Conservation (phyloP, 148 eudicot species). For the Mesembryanthemum crystallinum region DNA sequence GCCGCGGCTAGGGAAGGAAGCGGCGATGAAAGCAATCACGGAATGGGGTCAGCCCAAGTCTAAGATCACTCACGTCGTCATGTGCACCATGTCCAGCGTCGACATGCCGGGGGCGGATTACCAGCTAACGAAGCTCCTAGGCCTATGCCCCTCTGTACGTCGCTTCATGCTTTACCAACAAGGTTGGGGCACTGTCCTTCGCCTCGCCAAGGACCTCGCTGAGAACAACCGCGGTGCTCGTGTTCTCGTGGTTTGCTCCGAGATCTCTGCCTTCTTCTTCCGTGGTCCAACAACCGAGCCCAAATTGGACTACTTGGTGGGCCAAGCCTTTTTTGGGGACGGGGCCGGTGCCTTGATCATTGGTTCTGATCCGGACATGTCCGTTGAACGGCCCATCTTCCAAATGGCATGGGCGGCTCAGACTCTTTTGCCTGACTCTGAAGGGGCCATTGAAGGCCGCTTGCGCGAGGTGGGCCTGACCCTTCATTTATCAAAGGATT, state of each 20-base stretch:
- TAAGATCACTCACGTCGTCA: slow-evolving; percentile 46
- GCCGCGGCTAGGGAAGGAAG: slow-evolving; percentile 47
- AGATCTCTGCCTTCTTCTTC: slow-evolving; percentile 38
- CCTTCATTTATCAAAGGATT: slow-evolving; percentile 38
- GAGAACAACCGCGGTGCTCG: slow-evolving; percentile 41
- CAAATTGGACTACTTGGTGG: slow-evolving; percentile 26
- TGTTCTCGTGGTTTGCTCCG: slow-evolving; percentile 38
- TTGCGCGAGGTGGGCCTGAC: slow-evolving; percentile 38
- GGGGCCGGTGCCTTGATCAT: slow-evolving; percentile 6
- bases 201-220: slow-evolving; percentile 42
- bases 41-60: slow-evolving; percentile 55
- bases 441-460: slow-evolving; percentile 45
- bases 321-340: slow-evolving; percentile 9
- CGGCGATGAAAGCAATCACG: slow-evolving; percentile 44
- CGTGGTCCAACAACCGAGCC: slow-evolving; percentile 37
- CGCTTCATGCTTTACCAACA: slow-evolving; percentile 53
- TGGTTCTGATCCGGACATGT: not conserved
- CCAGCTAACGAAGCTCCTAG: slow-evolving; percentile 52
- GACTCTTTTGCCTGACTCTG: slow-evolving; percentile 36
- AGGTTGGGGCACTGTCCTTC: slow-evolving; percentile 43
- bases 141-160: slow-evolving; percentile 45
- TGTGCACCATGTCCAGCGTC: slow-evolving; percentile 53
- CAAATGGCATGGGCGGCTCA: slow-evolving; percentile 3
- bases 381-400: slow-evolving; percentile 3
- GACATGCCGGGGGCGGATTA: slow-evolving; percentile 60